Base-by-base conservation (phyloP, 2,329 filamentous ascomycete genomes). In the Sclerotinia sclerotiorum region DNA sequence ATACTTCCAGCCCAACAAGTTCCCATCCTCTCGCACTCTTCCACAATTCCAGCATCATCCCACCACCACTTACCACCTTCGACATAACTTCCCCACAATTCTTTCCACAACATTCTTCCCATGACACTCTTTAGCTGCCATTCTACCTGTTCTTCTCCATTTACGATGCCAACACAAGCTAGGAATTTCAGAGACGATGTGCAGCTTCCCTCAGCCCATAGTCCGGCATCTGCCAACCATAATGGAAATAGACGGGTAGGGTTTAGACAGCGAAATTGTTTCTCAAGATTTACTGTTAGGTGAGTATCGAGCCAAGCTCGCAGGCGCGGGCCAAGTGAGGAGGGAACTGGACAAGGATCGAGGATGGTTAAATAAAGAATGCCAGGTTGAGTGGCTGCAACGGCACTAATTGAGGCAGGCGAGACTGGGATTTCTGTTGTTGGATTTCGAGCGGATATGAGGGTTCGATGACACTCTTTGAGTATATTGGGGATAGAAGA, bases 281-380 rank as follows among this genome's bases (percentile, higher is more conserved):
- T 81, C 74, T 88, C 85, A 0, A 91, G 78, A 68, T 88, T 88
- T 8, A 84, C 76, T 2, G 89, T 76, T 0, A 91, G 79, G 64
- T 89, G 81, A 4, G 85, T 81, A 55, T 89, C 85, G 2, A 91
- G 79, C 89, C 89, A 91, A 0, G 80, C 76, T 48, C 84, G 81
- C 74, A 91, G 79, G 1, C 79, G 79, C 0, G 85, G 86, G 0
- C 89, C 89, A 32, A 87, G 79, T 0, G 84, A 87, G 1, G 81
- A 78, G 4, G 83, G 79, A 0, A 84, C 79, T 0, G 89, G 89
- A 10, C 84, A 79, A 0, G 89, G 87, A 68, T 91, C 87, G 71
- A 91, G 85, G 24, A 91, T 78, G 0, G 84, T 84, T 21, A 91
- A 77, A 69, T 88, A 83, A 17, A 91, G 76, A 27, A 81, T 79